These are phyloP conservation scores for Botrytis fragariae DNA, from an alignment of 2,329 filamentous ascomycete species.

Conservation along the genomic window DNA sequence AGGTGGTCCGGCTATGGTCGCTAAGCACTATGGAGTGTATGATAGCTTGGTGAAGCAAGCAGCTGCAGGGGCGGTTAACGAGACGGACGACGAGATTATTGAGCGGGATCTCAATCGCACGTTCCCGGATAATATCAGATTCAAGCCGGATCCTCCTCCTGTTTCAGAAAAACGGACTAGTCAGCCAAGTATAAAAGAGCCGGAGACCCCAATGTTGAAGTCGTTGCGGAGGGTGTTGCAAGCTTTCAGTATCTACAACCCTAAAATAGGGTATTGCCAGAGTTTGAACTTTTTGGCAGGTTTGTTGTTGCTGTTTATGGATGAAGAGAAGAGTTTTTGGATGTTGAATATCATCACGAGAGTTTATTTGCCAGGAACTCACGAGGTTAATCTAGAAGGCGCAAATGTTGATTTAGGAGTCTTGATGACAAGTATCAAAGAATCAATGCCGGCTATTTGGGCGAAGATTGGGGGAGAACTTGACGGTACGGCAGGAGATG, in stretches of 20 bases:
- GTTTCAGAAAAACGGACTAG: constrained; percentile 38
- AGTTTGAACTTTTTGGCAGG: constrained; percentile 94
- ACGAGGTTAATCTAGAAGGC: constrained; percentile 85
- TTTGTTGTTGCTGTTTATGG: constrained; percentile 82
- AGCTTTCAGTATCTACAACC: constrained; percentile 88
- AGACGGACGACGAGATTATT: constrained; percentile 82
- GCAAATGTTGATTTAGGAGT: constrained; percentile 94
- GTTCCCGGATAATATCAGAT: constrained; percentile 89
- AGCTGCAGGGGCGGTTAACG: constrained; percentile 59
- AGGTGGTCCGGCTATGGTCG: constrained; percentile 75
- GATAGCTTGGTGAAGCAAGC: constrained; percentile 62
- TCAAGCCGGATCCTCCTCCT: constrained; percentile 60
- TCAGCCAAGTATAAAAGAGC: constrained; percentile 23
- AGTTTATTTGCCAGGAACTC: constrained; percentile 84
- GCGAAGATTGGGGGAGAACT: constrained; percentile 81
- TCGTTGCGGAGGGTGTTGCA: constrained; percentile 82
- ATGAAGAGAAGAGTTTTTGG: constrained; percentile 89
- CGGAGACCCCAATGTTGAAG: constrained; percentile 74
- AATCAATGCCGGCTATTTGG: constrained; percentile 81
- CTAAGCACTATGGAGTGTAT: constrained; percentile 75
- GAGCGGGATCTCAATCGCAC: constrained; percentile 91
- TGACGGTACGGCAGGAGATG: constrained; percentile 43
- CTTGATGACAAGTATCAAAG: constrained; percentile 81
- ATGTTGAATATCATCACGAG: constrained; percentile 89
- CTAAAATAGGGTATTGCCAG: constrained; percentile 91